A percentile compares a stretch with the other conserved stretches of the same genome.
Conservation (phyloP, 805 yeast species). For the Suhomyces kilbournensis region DNA sequence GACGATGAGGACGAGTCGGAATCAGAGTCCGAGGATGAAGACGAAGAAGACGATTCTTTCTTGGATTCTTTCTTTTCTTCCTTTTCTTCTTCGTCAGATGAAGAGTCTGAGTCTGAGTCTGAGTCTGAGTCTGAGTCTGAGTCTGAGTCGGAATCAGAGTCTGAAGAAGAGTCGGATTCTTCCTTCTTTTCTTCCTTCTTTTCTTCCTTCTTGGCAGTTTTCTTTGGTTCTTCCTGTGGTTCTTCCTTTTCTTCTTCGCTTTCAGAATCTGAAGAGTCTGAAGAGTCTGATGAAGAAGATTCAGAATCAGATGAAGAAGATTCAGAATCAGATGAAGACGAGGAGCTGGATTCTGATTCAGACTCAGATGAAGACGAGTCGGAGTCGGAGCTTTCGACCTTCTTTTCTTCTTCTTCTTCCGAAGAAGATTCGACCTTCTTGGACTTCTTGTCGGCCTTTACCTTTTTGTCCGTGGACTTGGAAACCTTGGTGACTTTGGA, state of each 20-base stretch:
- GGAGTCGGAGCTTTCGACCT: conserved; percentile 20
- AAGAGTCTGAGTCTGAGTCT: conserved; percentile 33
- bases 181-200: conserved; percentile 14
- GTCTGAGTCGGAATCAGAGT: conserved; percentile 31
- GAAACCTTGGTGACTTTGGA: conserved; percentile 21
- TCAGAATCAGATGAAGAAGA: background rate
- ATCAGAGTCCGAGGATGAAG: conserved; percentile 29
- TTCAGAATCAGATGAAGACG: conserved; percentile 15
- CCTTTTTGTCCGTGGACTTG: conserved; percentile 23
- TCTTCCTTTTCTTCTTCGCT: conserved; percentile 16
- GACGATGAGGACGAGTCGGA: conserved; percentile 21
- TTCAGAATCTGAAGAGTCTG: conserved; percentile 15
- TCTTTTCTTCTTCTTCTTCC: conserved; percentile 8
- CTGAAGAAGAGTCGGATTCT: conserved; percentile 26
- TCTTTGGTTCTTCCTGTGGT: conserved; percentile 10
- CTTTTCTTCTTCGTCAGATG: conserved; percentile 18
- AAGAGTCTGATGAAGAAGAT: conserved; percentile 9
- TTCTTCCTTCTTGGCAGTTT: conserved; percentile 9
- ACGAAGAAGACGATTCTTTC: conserved; percentile 15
- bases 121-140: conserved; percentile 34
- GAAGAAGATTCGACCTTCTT: conserved; percentile 15
- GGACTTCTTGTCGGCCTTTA: conserved; percentile 19
- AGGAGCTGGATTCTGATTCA: conserved; percentile 8
- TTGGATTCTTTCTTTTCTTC: conserved; percentile 13
- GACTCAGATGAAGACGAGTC: conserved; percentile 1